Evolutionary conservation across 768 basidiomycete species (phyloP).

Genomic region (Crepidotus variabilis): DNA sequence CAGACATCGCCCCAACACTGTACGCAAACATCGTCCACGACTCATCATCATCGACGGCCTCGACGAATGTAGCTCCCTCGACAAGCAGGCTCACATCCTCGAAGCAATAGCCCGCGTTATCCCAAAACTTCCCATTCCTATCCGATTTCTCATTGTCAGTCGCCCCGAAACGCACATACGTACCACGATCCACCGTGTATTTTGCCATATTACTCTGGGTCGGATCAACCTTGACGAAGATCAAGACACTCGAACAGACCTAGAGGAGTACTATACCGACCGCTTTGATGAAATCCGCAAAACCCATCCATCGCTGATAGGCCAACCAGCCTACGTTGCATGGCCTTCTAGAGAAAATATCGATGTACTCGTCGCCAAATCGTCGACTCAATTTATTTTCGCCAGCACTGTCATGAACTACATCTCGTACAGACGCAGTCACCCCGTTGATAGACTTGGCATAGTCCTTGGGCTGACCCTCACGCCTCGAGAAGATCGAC

Average conservation of each 20-base stretch:
- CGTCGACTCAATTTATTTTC: no score
- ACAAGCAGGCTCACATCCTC: not conserved
- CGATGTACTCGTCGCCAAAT: not conserved
- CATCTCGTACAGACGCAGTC: not conserved
- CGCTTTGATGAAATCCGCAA: not conserved
- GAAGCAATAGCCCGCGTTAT: not conserved
- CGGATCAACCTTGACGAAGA: not conserved
- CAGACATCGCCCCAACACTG: not conserved
- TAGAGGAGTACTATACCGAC: not conserved
- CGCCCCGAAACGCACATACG: not conserved
- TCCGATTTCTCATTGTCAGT: not conserved
- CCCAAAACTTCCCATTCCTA: no score
- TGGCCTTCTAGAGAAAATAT: not conserved
- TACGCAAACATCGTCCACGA: not conserved
- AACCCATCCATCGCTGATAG: not conserved
- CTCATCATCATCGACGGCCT: not conserved
- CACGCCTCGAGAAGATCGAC: not conserved
- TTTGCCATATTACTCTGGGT: not conserved
- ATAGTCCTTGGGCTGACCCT: not conserved
- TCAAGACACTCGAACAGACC: not conserved
- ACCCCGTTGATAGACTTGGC: not conserved
- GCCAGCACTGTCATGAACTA: no score
- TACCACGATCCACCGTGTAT: not conserved
- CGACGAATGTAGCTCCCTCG: not conserved
- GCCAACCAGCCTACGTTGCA: not conserved